Base-by-base conservation (phyloP, 192 early-diverging fungal species). In the Fimicolochytrium jonesii region DNA sequence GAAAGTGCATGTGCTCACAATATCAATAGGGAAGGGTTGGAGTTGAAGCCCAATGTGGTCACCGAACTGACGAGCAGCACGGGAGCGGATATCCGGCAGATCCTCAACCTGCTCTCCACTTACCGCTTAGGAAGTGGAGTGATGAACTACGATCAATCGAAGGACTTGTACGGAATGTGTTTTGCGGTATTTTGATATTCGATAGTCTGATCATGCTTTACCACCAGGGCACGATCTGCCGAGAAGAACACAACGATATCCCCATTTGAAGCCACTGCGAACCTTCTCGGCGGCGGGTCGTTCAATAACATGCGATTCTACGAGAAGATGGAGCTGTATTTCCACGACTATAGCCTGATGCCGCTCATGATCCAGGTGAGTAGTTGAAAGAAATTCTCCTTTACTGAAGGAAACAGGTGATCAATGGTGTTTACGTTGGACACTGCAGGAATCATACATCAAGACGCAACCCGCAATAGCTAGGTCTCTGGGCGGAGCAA, bases 51-150 rank as follows among this genome's bases (percentile, higher is more conserved):
- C 3, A 93, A 93, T 64, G 90, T 88, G 0, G 72, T 98, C 26
- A 87, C 82, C 31, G 82, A 92, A 67, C 70, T 99, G 34, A 88
- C 95, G 18, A 67, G 76, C 56, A 77, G 80, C 5, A 92, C 95
- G 0, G 83, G 84, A 36, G 86, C 85, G 25, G 97, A 99, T 71
- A 94, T 99, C 70, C 89, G 97, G 3, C 97, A 99, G 74, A 87
- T 98, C 53, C 77, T 99, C 48, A 98, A 95, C 66, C 77, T 95
- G 56, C 64, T 99, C 48, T 95, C 94, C 1, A 92, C 89, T n/a
- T 99, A 90, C 71, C 81, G 90, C 44, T 68, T 96, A 36, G 71
- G 71, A 20, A 68, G 77, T 41, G 70, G 70, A 20, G 70, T 71
- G 2, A 86, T 99, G 81, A 70, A 80, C 20, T 98, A 85, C 64